Conservation (phyloP, 2,329 filamentous ascomycete species). For the Aspergillaceae sp. region DNA sequence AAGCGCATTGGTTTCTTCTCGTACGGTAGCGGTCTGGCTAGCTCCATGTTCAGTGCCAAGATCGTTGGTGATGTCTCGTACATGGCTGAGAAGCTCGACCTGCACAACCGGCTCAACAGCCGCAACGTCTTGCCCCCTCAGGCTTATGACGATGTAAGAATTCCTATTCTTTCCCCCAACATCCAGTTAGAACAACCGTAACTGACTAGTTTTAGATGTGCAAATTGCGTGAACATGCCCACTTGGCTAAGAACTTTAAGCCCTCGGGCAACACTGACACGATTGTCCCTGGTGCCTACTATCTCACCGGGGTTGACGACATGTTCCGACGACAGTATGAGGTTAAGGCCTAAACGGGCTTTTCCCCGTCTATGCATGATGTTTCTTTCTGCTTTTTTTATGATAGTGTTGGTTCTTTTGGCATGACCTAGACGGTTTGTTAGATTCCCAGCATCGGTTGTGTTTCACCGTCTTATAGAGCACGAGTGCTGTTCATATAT, state of each 20-base stretch:
- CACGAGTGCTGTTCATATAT: too few relatives aligned
- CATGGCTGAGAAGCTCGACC: conserved; percentile 60
- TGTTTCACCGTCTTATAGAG: conserved; percentile 8
- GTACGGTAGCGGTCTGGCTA: conserved; percentile 70
- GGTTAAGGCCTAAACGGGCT: conserved; percentile 55
- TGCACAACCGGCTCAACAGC: conserved; percentile 58
- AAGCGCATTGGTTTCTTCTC: conserved; percentile 71
- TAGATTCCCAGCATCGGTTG: conserved; percentile 28
- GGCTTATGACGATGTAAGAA: conserved; percentile 62
- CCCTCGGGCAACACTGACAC: conserved; percentile 61
- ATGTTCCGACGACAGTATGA: conserved; percentile 77
- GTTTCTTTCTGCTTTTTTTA: conserved; percentile 9
- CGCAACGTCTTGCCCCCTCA: conserved; percentile 60
- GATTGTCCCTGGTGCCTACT: conserved; percentile 62
- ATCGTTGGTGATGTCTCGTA: conserved; percentile 60
- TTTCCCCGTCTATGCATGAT: conserved; percentile 7
- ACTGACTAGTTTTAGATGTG: conserved; percentile 53
- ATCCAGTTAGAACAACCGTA: not conserved
- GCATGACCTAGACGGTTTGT: conserved; percentile 24
- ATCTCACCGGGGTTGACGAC: conserved; percentile 70
- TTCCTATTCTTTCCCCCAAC: conserved; percentile 6
- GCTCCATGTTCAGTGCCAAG: conserved; percentile 60
- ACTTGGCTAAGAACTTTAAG: conserved; percentile 70
- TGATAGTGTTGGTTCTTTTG: conserved; percentile 11
- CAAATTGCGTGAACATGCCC: conserved; percentile 70